phyloP scores from a whole-genome alignment of 1,139 yeast genomes.

The Candida pseudocylindracea region DNA sequence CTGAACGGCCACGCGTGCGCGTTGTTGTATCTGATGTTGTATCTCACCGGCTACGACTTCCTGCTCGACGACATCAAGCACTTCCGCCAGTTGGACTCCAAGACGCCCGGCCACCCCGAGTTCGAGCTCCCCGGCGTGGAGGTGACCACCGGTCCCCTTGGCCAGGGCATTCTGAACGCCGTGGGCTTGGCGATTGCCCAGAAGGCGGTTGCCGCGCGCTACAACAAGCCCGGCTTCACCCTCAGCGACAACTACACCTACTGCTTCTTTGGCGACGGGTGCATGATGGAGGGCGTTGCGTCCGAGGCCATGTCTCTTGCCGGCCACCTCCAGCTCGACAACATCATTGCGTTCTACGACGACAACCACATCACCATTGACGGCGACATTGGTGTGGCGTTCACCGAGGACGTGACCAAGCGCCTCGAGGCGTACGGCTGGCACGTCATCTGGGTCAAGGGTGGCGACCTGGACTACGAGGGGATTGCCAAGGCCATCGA shows the following conservation, averaged over 20 bases:
- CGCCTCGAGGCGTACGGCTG: conserved; percentile 92
- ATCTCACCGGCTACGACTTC: conserved; percentile 67
- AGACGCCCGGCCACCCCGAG: conserved; percentile 98
- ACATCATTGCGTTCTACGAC: conserved; percentile 91
- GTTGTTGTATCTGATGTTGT: conserved; percentile 66
- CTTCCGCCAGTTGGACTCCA: conserved; percentile 80
- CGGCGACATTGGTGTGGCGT: conserved; percentile 78
- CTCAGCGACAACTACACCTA: conserved; percentile 61
- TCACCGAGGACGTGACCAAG: conserved; percentile 79
- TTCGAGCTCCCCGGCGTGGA: conserved; percentile 68
- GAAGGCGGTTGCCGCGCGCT: conserved; percentile 77
- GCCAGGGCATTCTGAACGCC: conserved; percentile 95
- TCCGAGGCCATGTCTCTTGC: conserved; percentile 90
- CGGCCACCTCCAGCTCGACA: conserved; percentile 88
- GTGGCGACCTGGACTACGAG: conserved; percentile 65
- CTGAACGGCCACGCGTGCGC: conserved; percentile 98
- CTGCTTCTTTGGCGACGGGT: conserved; percentile 88
- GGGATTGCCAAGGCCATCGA: conserved; percentile 57
- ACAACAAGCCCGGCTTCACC: conserved; percentile 68
- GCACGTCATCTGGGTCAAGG: conserved; percentile 59
- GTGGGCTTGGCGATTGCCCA: conserved; percentile 96
- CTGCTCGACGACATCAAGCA: conserved; percentile 71
- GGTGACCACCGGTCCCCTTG: conserved; percentile 97
- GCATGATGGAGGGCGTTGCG: conserved; percentile 97
- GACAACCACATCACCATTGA: conserved; percentile 96